Base-by-base conservation (phyloP, 139 green algal species). In the Spirogloea muscicola region DNA sequence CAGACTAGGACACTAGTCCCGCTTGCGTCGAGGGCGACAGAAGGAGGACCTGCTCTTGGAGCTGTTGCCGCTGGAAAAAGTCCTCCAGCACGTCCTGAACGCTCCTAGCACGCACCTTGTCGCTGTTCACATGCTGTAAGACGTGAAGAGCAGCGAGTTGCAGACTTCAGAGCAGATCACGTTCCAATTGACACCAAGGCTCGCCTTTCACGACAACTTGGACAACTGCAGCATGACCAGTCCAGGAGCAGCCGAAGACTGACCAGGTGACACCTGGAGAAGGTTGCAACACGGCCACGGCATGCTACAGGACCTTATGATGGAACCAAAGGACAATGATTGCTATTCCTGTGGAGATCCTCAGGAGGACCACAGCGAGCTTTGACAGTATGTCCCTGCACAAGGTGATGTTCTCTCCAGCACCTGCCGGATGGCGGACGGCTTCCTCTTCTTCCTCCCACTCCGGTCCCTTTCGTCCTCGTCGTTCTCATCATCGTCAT, bases 81-180 rank as follows among this genome's bases (percentile, higher is more conserved):
- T 79, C 46, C 27, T 72, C 70, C 63, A 79, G 33, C 18, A 79
- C 58, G 18, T 79, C 70, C 39, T 79, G 70, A 13, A 79, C 42
- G 27, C 13, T 76, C 9, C 64, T 31, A 18, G 64, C 46, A 7
- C 67, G 25, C 42, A 49, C 34, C 67, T 46, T 76, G 31, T 76
- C 67, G 31, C 33, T 41, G 6, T 4, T 55, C 31, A 62, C 27
- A n/a, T n/a, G n/a, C n/a, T n/a, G n/a, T n/a, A n/a, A n/a, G n/a
- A n/a, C n/a, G n/a, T n/a, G n/a, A n/a, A n/a, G n/a, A n/a, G n/a
- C n/a, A n/a, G n/a, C n/a, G n/a, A n/a, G n/a, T n/a, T n/a, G n/a
- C n/a, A n/a, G n/a, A 13, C 49, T 29, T 29, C 49, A 5, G 27
- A 27, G 49, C 10, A 52, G 43, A 10, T 16, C 43, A 10, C 43